These are phyloP conservation scores for Fusarium dimerum DNA, from an alignment of 2,329 filamentous ascomycete species.

Conservation along the genomic window DNA sequence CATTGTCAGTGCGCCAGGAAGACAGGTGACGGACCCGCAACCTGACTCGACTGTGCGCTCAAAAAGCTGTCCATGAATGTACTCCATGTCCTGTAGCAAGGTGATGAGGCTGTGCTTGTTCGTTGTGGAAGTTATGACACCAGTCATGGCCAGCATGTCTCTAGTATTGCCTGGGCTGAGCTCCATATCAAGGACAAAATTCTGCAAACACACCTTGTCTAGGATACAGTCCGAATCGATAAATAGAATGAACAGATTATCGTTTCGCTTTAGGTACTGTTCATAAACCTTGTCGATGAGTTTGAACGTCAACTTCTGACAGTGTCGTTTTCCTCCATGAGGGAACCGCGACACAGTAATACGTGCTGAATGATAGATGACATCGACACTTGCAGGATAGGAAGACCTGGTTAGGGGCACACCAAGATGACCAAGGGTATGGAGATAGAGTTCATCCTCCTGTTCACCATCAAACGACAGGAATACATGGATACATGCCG, in stretches of 20 bases:
- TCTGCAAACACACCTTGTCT: slow-evolving; percentile 88
- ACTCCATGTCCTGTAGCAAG: slow-evolving; percentile 95
- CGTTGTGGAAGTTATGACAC: slow-evolving; percentile 93
- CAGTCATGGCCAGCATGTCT: slow-evolving; percentile 97
- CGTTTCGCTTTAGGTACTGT: slow-evolving; percentile 81
- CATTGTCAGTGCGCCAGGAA: slow-evolving; percentile 94
- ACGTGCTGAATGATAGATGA: slow-evolving; percentile 77
- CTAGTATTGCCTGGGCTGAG: slow-evolving; percentile 87
- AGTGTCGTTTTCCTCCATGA: slow-evolving; percentile 91
- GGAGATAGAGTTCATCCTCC: slow-evolving; percentile 85
- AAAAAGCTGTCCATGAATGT: slow-evolving; percentile 94
- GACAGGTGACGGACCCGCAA: slow-evolving; percentile 90
- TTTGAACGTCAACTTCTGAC: slow-evolving; percentile 90
- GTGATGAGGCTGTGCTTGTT: slow-evolving; percentile 87
- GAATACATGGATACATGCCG: slow-evolving; percentile 91
- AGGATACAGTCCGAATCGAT: slow-evolving; percentile 97
- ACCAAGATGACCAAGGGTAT: slow-evolving; percentile 81
- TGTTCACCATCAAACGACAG: slow-evolving; percentile 91
- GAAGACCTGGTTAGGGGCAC: slow-evolving; percentile 74
- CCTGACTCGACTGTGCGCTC: slow-evolving; percentile 94
- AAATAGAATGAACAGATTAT: slow-evolving; percentile 93
- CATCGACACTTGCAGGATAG: slow-evolving; percentile 89
- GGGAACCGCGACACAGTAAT: slow-evolving; percentile 91
- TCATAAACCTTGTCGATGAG: slow-evolving; percentile 92
- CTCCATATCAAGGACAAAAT: slow-evolving; percentile 99